Evolutionary conservation across 768 basidiomycete genomes (phyloP), one percentile per base, ranked within the genome.

Genomic region (Lactarius tabidus): DNA sequence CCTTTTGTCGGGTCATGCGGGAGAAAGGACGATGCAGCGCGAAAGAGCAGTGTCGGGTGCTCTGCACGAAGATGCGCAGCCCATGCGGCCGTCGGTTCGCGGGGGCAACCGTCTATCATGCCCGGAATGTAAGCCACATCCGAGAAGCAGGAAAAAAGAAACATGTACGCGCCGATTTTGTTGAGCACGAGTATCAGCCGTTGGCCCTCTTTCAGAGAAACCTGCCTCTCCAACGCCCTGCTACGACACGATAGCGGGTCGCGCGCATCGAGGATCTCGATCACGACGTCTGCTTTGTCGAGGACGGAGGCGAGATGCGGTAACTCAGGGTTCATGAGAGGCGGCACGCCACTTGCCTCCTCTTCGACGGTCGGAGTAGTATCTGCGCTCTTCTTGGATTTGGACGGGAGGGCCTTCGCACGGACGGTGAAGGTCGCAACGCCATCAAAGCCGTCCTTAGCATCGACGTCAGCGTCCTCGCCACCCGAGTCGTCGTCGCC

Each of bases 251-350:
- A 79, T 14, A 84, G 73, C 14, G 95, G 93, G 73, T 96, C 95
- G 56, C 93, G 81, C 2, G 88, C 90, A 73, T 96, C 95, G 52
- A 96, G 80, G 17, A 96, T 84, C 74, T 94, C 80, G 28, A 95
- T 65, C 2, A 95, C 75, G 7, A 92, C 88, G 74, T 97, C 91
- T 38, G 92, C 87, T 62, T 81, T 80, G 68, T 91, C 85, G 64
- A 96, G 72, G 6, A 90, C 92, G 20, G 88, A 76, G 60, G 84
- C 75, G 31, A 93, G 76, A 64, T 82, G 84, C 7, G 85, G 83
- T 20, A 89, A 72, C 59, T 85, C 84, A 7, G 79, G 83, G 73
- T 90, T 88, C 31, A 88, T 75, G 67, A 91, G 78, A 43, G 81
- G 75, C 0, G 90, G 88, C 5, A 78, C 79, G 43, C 85, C 84